phyloP scores from a whole-genome alignment of 2,329 filamentous ascomycete species.

The Botrytis paeoniae region DNA sequence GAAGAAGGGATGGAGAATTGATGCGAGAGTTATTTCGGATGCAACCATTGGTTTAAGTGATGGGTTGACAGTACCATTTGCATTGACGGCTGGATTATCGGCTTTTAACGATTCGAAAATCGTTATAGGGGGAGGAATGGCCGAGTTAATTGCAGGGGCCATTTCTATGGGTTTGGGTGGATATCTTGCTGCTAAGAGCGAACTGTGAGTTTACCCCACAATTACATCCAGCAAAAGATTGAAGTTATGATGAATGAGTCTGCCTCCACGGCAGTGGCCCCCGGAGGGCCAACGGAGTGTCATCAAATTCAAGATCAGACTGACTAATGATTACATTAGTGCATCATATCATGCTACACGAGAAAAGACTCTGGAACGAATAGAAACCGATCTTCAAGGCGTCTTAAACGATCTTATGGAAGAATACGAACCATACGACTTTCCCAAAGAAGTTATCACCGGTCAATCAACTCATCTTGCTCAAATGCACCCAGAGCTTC shows the following conservation, averaged over 20 bases:
- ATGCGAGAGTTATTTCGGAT: conserved; percentile 45
- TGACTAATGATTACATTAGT: conserved; percentile 29
- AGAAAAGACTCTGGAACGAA: conserved; percentile 32
- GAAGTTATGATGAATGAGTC: neutral
- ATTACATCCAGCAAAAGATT: neutral
- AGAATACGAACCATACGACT: conserved; percentile 38
- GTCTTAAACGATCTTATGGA: conserved; percentile 36
- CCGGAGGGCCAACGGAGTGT: neutral
- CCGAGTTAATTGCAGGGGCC: conserved; percentile 58
- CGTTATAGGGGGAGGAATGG: conserved; percentile 57
- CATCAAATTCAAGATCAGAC: neutral
- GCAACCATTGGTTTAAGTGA: conserved; percentile 61
- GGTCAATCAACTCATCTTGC: conserved; percentile 39
- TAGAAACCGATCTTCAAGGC: conserved; percentile 30
- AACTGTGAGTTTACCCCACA: conserved; percentile 37
- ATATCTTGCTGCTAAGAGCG: conserved; percentile 53
- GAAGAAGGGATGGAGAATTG: conserved; percentile 33
- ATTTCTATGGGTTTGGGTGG: conserved; percentile 63
- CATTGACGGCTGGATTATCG: conserved; percentile 56
- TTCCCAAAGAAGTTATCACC: conserved; percentile 34
- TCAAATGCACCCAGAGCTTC: conserved; percentile 29
- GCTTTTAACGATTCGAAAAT: conserved; percentile 49
- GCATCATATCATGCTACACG: conserved; percentile 36
- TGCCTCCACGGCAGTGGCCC: neutral
- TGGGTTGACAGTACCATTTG: conserved; percentile 62